Percentiles rank a stretch among this genome's conserved stretches.
Evolutionary conservation across 176 grass and related monocot genomes (phyloP).

Genomic region (Panicum miliaceum): DNA sequence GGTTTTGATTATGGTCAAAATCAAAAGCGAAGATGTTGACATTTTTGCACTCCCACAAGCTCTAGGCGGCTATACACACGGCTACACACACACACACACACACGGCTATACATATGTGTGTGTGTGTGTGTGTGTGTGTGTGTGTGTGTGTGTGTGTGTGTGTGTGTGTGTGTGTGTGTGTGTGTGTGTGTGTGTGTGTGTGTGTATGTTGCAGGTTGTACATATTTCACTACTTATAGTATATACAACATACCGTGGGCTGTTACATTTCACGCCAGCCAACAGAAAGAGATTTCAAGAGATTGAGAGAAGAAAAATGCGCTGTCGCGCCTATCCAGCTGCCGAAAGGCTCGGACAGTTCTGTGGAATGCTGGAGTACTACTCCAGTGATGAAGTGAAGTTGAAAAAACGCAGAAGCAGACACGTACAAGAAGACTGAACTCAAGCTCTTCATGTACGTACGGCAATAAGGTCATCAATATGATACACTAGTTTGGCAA

Average conservation of each 20-base stretch:
- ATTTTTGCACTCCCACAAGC: background rate
- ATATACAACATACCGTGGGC: background rate
- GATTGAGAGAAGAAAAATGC: background rate
- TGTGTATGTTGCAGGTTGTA: too few relatives aligned
- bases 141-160: too few relatives aligned
- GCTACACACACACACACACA: too few relatives aligned
- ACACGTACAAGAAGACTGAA: background rate
- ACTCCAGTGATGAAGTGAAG: background rate
- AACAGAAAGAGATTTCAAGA: background rate
- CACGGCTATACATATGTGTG: too few relatives aligned
- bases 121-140: too few relatives aligned
- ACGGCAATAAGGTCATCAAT: too few relatives aligned
- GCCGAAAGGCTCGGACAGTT: background rate
- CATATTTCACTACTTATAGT: background rate
- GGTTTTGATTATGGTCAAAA: background rate
- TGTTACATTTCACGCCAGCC: background rate
- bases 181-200: too few relatives aligned
- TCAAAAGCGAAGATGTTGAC: constrained; percentile 18
- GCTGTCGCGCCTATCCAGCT: background rate
- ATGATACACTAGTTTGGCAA: too few relatives aligned
- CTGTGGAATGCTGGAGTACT: too few relatives aligned
- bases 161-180: too few relatives aligned
- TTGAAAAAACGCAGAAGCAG: background rate
- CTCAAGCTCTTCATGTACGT: too few relatives aligned
- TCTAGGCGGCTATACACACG: background rate